Evolutionary conservation across 2,329 filamentous ascomycete genomes (phyloP).

Genomic region (Xylariaceae sp.): DNA sequence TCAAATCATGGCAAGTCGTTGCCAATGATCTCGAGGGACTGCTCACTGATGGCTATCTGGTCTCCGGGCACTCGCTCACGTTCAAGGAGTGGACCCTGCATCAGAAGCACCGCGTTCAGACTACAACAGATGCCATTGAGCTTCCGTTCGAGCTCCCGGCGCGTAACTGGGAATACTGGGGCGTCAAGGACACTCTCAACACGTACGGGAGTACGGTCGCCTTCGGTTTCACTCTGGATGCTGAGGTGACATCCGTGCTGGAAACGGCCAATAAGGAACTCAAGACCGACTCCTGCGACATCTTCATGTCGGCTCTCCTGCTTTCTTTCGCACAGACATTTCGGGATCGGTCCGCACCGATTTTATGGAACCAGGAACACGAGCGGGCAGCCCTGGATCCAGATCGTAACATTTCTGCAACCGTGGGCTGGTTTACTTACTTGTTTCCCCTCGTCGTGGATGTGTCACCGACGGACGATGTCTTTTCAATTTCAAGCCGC

Average conservation of each 20-base stretch:
- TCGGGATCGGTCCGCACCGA: conserved; percentile 56
- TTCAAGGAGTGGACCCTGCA: conserved; percentile 59
- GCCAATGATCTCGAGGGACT: conserved; percentile 58
- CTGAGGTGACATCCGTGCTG: conserved; percentile 52
- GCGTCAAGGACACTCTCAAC: conserved; percentile 50
- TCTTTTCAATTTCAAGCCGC: conserved; percentile 58
- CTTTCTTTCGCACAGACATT: conserved; percentile 64
- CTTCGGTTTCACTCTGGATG: conserved; percentile 51
- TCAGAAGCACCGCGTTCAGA: conserved; percentile 49
- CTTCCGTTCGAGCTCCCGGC: conserved; percentile 50
- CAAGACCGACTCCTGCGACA: conserved; percentile 59
- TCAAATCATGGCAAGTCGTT: conserved; percentile 58
- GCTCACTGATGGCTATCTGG: conserved; percentile 51
- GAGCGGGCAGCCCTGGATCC: conserved; percentile 53
- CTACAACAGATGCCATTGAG: conserved; percentile 35
- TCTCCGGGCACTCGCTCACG: conserved; percentile 53
- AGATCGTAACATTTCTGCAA: conserved; percentile 60
- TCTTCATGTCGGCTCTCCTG: conserved; percentile 60
- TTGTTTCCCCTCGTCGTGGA: conserved; percentile 58
- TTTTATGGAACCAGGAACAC: conserved; percentile 62
- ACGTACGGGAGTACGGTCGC: conserved; percentile 53
- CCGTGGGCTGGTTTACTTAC: conserved; percentile 67
- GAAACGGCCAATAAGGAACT: conserved; percentile 54
- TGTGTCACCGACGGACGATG: conserved; percentile 53
- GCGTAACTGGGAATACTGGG: conserved; percentile 57